Percentiles rank a stretch among this genome's conserved stretches.
Evolutionary conservation across 2,329 filamentous ascomycete genomes (phyloP).

Genomic region (Paecilomyces formosus): DNA sequence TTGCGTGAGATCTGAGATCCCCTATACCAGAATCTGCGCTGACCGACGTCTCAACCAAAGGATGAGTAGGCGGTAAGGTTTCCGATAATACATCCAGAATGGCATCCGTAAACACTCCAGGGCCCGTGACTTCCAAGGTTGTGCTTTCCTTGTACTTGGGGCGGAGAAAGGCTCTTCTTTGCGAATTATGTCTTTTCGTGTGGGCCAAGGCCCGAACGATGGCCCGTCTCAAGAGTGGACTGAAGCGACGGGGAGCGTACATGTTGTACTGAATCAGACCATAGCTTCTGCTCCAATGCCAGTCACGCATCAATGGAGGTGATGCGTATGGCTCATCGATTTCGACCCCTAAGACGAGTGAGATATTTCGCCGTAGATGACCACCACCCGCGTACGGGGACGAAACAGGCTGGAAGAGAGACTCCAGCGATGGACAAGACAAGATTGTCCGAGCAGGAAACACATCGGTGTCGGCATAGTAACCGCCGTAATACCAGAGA

Average conservation of each 20-base stretch:
- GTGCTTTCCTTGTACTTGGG: conserved; percentile 17
- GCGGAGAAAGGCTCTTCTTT: conserved; percentile 7
- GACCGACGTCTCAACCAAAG: conserved; percentile 15
- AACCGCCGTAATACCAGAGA: conserved; percentile 29
- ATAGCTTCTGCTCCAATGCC: conserved; percentile 28
- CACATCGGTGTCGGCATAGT: conserved; percentile 27
- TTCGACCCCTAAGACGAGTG: conserved; percentile 25
- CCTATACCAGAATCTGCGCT: conserved; percentile 14
- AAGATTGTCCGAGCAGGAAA: conserved; percentile 20
- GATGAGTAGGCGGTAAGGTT: conserved; percentile 18
- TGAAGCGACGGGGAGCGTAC: conserved; percentile 28
- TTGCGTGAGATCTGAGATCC: conserved; percentile 10
- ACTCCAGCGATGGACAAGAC: conserved; percentile 17
- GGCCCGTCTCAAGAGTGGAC: conserved; percentile 21
- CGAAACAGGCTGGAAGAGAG: conserved; percentile 8
- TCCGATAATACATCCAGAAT: conserved; percentile 22
- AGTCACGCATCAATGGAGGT: conserved; percentile 18
- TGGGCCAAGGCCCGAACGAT: conserved; percentile 25
- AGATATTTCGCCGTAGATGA: conserved; percentile 14
- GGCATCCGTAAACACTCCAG: conserved; percentile 27
- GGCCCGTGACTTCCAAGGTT: conserved; percentile 25
- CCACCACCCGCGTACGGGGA: neutral
- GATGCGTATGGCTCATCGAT: conserved; percentile 30
- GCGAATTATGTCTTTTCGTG: conserved; percentile 17
- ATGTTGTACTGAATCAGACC: conserved; percentile 28